Conservation (phyloP, 148 eudicot genomes). For the Camellia japonica region DNA sequence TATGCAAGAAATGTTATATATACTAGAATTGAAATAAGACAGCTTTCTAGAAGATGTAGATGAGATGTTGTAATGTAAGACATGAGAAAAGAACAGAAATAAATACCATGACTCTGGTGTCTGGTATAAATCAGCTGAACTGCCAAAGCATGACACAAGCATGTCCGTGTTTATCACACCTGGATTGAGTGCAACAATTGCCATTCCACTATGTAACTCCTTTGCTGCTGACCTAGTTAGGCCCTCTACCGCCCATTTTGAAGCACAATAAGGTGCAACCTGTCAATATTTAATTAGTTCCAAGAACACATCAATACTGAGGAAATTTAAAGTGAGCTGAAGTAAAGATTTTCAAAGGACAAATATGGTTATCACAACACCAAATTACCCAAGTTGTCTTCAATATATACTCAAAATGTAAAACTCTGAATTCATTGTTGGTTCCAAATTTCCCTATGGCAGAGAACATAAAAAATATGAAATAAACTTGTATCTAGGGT, state of each 20-base stretch:
- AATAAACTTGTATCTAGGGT: background rate
- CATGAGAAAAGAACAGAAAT: background rate
- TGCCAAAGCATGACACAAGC: slow-evolving; percentile 94
- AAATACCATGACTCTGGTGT: slow-evolving; percentile 80
- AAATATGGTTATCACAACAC: background rate
- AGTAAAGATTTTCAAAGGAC: background rate
- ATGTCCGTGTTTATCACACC: slow-evolving; percentile 89
- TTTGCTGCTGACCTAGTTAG: slow-evolving; percentile 79
- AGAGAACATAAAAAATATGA: background rate
- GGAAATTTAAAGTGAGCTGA: background rate
- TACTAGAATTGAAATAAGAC: background rate
- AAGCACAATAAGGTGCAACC: slow-evolving; percentile 99
- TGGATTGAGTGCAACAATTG: slow-evolving; percentile 73
- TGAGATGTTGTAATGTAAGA: background rate
- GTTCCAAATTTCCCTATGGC: background rate
- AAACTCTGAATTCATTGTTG: background rate
- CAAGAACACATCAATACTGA: background rate
- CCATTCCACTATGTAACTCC: slow-evolving; percentile 80
- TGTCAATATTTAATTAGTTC: slow-evolving; percentile 22
- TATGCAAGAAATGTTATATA: background rate
- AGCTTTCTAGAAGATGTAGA: background rate
- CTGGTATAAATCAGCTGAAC: slow-evolving; percentile 73
- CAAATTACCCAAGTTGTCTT: background rate
- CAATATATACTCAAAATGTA: background rate
- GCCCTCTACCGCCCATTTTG: slow-evolving; percentile 98